A percentile compares a stretch with the other conserved stretches of the same genome.
These are phyloP conservation scores for Cryptosporidium viatorum DNA, from an alignment of 169 alveolate genomes.

Conservation along the genomic window DNA sequence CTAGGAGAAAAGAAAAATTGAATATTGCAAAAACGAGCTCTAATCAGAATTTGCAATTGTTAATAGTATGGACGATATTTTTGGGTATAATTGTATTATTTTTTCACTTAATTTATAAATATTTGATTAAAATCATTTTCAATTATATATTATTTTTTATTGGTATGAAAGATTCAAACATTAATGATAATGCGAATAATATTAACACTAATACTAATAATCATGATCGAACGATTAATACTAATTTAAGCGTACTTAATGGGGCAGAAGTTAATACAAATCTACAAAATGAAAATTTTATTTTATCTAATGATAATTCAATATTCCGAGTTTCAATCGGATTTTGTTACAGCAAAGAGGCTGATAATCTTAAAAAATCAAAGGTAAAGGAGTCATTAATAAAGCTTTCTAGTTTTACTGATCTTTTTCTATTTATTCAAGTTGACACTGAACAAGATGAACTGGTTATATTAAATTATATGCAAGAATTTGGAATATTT, in stretches of 20 bases:
- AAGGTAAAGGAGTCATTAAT: not conserved
- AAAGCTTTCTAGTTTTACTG: constrained; percentile 17
- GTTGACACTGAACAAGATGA: constrained; percentile 55
- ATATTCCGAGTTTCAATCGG: constrained; percentile 38
- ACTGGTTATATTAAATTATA: not conserved
- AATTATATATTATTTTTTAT: not conserved
- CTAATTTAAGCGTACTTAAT: not conserved
- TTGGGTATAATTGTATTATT: constrained; percentile 32
- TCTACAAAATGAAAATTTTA: not conserved
- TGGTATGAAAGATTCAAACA: not conserved
- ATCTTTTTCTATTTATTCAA: constrained; percentile 41
- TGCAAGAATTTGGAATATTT: constrained; percentile 18
- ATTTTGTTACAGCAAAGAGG: constrained; percentile 25
- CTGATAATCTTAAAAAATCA: not conserved
- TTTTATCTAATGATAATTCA: not conserved
- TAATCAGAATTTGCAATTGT: constrained; percentile 25
- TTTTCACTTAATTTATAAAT: constrained; percentile 36
- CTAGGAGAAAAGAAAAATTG: not conserved
- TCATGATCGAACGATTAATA: not conserved
- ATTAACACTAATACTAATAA: not conserved
- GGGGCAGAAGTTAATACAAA: not conserved
- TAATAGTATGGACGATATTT: constrained; percentile 57
- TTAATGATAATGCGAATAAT: not conserved
- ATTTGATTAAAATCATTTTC: constrained; percentile 9
- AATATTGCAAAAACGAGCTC: not conserved